A percentile compares a stretch with the other conserved stretches of the same genome.
These are phyloP conservation scores for Plasmodium inui DNA, from an alignment of 169 alveolate species.

Conservation along the genomic window DNA sequence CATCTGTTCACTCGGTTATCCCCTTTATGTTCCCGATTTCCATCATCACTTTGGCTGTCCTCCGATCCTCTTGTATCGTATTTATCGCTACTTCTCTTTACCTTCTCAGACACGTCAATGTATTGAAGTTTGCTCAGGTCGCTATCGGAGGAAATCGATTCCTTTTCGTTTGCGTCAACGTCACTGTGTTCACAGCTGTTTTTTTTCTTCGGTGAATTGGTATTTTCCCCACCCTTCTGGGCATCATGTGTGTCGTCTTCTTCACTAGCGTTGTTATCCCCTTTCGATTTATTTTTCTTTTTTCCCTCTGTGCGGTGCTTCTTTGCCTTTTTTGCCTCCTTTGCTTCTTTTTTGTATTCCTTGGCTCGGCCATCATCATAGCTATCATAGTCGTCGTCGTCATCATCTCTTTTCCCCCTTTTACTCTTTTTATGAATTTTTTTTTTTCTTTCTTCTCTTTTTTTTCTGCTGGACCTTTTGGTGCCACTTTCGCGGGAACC, in stretches of 20 bases:
- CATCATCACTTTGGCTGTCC: neutral
- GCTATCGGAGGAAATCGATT: neutral
- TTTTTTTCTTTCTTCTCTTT: neutral
- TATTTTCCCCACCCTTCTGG: neutral
- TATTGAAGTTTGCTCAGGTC: conserved; percentile 5
- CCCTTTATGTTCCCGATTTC: neutral
- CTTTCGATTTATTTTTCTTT: neutral
- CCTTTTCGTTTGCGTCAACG: neutral
- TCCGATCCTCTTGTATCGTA: neutral
- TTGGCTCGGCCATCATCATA: neutral
- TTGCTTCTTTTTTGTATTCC: neutral
- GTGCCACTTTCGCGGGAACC: neutral
- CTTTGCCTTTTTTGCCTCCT: neutral
- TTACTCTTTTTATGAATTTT: neutral
- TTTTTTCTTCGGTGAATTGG: neutral
- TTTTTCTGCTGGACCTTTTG: neutral
- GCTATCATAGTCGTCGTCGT: neutral
- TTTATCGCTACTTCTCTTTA: neutral
- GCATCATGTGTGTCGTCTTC: neutral
- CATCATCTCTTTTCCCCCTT: neutral
- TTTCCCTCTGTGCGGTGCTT: neutral
- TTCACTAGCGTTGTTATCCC: neutral
- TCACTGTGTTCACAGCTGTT: neutral
- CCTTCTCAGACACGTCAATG: neutral
- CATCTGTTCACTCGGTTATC: neutral